A percentile compares a stretch with the other conserved stretches of the same genome.
Evolutionary conservation across 2,329 filamentous ascomycete genomes (phyloP).

Genomic region (Basipetospora chlamydospora): DNA sequence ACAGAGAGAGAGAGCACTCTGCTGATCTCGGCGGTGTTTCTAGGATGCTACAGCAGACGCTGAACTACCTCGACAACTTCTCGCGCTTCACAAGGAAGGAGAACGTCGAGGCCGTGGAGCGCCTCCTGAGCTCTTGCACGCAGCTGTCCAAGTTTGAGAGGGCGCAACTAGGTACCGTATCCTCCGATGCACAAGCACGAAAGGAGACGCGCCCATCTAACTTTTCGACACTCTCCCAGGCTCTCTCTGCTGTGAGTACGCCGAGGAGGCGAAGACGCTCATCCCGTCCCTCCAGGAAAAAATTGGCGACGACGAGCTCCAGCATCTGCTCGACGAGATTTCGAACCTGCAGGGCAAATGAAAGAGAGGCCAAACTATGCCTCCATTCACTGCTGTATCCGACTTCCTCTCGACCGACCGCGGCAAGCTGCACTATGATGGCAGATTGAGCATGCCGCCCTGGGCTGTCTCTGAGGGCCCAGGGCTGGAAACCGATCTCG

Average conservation of each 20-base stretch:
- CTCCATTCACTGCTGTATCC: no score
- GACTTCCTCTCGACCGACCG: no score
- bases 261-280: constrained; percentile 91
- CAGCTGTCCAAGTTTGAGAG: constrained; percentile 85
- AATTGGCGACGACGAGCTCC: constrained; percentile 76
- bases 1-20: no score
- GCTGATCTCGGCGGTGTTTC: no score
- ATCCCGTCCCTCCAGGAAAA: constrained; percentile 84
- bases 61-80: constrained; percentile 88
- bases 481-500: no score
- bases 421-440: no score
- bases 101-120: constrained; percentile 87
- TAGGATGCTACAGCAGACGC: constrained; percentile 71
- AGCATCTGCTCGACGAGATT: constrained; percentile 81
- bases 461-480: no score
- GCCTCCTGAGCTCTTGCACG: constrained; percentile 63
- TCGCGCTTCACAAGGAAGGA: constrained; percentile 91
- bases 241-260: constrained; percentile 78
- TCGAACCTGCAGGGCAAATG: constrained; percentile 49
- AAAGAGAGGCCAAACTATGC: not conserved
- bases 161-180: constrained; percentile 77
- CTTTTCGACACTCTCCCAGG: constrained; percentile 33
- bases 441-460: no score
- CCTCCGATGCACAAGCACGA: no score
- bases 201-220: no score